These are phyloP conservation scores for Gypsophila paniculata DNA, from an alignment of 179 eudicot species.

Conservation along the genomic window DNA sequence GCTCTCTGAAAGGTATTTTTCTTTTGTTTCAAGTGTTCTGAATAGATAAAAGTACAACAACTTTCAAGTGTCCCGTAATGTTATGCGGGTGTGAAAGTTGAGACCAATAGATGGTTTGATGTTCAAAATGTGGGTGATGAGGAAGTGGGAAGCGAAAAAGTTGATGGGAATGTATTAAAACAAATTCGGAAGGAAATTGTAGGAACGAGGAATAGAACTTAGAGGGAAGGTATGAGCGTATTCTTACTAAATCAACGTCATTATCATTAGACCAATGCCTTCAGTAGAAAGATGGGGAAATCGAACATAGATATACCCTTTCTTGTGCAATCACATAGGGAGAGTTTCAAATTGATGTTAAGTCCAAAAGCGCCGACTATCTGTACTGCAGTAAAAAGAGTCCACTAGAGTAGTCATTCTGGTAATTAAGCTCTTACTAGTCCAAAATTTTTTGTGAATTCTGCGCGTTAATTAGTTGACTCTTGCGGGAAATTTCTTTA, in stretches of 20 bases:
- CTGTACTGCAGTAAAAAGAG: too few relatives aligned
- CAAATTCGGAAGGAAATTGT: neutral
- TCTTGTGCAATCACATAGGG: neutral
- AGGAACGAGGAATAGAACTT: neutral
- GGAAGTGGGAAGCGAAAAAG: neutral
- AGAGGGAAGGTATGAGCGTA: neutral
- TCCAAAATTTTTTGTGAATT: neutral
- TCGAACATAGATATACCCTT: neutral
- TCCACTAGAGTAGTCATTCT: neutral
- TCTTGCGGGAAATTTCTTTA: neutral
- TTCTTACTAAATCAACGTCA: too few relatives aligned
- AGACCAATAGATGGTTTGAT: neutral
- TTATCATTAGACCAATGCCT: neutral
- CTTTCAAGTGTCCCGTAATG: neutral
- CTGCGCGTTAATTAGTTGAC: neutral
- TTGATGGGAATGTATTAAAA: neutral
- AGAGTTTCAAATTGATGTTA: neutral
- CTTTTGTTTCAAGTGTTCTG: neutral
- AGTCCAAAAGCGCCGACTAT: neutral
- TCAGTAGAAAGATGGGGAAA: neutral
- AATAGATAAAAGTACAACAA: neutral
- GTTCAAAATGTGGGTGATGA: neutral
- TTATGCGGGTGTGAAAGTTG: neutral
- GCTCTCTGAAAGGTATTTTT: constrained; percentile 38
- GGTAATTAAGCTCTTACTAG: neutral